Base-by-base conservation (phyloP, 1,139 yeast species). In the Pichia sp. region DNA sequence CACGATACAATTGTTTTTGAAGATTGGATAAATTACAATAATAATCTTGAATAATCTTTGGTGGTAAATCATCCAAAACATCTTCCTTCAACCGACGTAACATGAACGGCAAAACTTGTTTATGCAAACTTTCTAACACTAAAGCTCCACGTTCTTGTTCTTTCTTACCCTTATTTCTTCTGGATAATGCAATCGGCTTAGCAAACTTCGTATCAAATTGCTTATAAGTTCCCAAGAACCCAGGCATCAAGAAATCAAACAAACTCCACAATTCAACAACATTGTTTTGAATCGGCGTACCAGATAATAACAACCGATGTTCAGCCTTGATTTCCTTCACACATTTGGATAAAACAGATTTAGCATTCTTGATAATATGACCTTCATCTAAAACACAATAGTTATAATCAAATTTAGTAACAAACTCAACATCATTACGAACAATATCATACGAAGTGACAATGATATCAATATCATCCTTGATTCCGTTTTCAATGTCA, bases 381-480 rank as follows among this genome's bases (percentile, higher is more conserved):
- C 99, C 99, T 70, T 94, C 99, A 68, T 94, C 99, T 54, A 94
- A 70, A 8, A 93, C 96, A 71, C 98, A 93, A 62, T 94, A 94
- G 66, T 94, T 93, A 72, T 85, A 94, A 61, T 84, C 87, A 55
- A 75, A 77, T 2, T 69, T 66, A 2, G 79, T 66, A 33, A 94
- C 65, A 56, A 75, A 71, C 11, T 81, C 85, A 38, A 84, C 80
- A 66, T 94, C 99, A 66, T 94, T 93, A 63, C 99, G 80, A 40
- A 95, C 89, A 47, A 93, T 96, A 71, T 94, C 99, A 65, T 94
- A 94, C 0, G 98, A 90, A 0, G 98, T 93, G 4, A 94, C 93
- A 40, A 94, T 85, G 40, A 94, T 81, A 66, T 94, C 98, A 22
- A 79, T 82, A 9, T 50, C 41, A 14, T 40, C 42, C 12, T 42